Evolutionary conservation across 371 early-diverging fungal species (phyloP), one percentile per base, ranked within the genome.

Genomic region (Lichtheimia ornata): DNA sequence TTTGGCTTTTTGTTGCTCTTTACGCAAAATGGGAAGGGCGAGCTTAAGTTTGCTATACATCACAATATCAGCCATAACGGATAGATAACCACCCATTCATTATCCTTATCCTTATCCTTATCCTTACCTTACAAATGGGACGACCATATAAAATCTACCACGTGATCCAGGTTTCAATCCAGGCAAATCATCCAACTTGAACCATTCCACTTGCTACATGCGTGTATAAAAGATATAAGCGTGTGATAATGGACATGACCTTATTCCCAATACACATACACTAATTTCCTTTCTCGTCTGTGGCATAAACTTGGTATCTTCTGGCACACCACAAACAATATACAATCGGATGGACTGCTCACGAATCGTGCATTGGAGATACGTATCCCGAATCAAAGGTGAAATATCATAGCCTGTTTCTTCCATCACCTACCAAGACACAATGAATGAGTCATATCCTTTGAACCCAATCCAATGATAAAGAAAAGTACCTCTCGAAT

Each of bases 231-330:
- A n/a, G n/a, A 13, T 14, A n/a, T 59, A n/a, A 54, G 5, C 18
- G 20, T 54, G 35, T 35, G 35, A 35, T 11, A 1, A 28, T 28
- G 28, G 4, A 0, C 5, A 2, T n/a, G 35, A 35, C 9, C 35
- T 35, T 28, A 4, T 28, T 28, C 28, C 28, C 28, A 28, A 28
- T 28, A 25, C 0, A 72, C 77, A 59, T 82, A 87, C 88, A 68
- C 91, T 92, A 65, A 99, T 99, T 72, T 99, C 99, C 72, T 98
- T 97, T 68, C 97, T 82, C 4, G 97, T 96, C 64, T 88, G 88
- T 13, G 99, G 92, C 42, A 81, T 70, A 74, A 99, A 99, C 41
- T 78, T 62, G 0, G 94, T 92, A 59, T 79, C 73, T 76, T 96
- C 96, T 25, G 93, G 80, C 3, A 99, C 94, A 59, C 97, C 96